A percentile compares a stretch with the other conserved stretches of the same genome.
phyloP scores from a whole-genome alignment of 805 yeast genomes.

The Candida fluviatilis region DNA sequence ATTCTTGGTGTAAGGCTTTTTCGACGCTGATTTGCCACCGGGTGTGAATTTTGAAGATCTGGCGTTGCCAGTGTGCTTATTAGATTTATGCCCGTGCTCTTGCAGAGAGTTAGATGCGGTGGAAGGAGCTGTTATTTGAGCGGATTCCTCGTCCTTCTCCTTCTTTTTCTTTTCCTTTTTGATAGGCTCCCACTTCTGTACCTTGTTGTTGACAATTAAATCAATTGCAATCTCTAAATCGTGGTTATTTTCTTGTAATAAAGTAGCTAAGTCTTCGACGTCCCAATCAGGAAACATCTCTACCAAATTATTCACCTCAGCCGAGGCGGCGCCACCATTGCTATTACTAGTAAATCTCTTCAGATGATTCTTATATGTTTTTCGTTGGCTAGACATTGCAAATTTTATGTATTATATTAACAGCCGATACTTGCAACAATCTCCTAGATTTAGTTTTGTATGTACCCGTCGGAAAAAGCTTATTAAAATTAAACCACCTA shows the following conservation, averaged over 20 bases:
- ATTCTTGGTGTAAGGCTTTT: background rate
- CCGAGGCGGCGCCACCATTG: constrained; percentile 2
- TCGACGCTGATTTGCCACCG: background rate
- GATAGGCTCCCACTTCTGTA: constrained; percentile 91
- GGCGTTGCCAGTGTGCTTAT: constrained; percentile 18
- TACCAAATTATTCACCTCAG: constrained; percentile 51
- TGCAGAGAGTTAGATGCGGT: constrained; percentile 14
- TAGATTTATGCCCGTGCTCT: constrained; percentile 29
- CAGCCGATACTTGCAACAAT: background rate
- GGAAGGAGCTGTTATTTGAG: constrained; percentile 13
- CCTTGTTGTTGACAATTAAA: constrained; percentile 86
- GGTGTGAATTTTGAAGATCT: constrained; percentile 5
- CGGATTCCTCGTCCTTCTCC: constrained; percentile 18
- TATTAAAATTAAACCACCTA: background rate
- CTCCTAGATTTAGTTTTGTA: too few relatives aligned
- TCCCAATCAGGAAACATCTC: constrained; percentile 97
- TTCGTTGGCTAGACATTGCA: constrained; percentile 30
- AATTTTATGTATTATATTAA: constrained; percentile 2
- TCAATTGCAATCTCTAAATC: constrained; percentile 79
- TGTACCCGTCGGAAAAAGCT: background rate
- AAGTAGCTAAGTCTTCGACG: constrained; percentile 70
- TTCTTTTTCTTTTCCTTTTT: constrained; percentile 58
- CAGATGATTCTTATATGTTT: constrained; percentile 43
- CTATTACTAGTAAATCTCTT: constrained; percentile 33
- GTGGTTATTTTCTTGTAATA: constrained; percentile 67